These are phyloP conservation scores for Pleurotus cornucopiae DNA, from an alignment of 768 basidiomycete species.

Conservation along the genomic window DNA sequence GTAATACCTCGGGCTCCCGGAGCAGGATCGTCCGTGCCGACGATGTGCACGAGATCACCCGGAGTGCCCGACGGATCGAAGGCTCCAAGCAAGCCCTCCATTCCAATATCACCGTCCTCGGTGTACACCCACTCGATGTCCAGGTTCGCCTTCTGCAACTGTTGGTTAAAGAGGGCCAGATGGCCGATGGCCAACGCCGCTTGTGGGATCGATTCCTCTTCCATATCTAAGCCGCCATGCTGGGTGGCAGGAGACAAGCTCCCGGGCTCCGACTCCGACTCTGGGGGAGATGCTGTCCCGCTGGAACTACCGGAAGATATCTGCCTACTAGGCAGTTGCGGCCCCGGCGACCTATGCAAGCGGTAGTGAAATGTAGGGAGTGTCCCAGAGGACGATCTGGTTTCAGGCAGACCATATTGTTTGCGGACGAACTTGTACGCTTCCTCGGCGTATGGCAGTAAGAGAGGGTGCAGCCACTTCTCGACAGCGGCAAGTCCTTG, in stretches of 20 bases:
- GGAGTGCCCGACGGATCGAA: constrained; percentile 10
- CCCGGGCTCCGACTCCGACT: constrained; percentile 11
- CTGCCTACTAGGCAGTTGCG: not conserved
- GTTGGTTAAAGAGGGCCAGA: constrained; percentile 78
- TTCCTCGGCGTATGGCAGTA: constrained; percentile 56
- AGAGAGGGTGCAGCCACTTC: constrained; percentile 57
- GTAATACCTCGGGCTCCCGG: not conserved
- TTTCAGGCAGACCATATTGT: constrained; percentile 57
- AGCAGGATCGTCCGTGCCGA: not conserved
- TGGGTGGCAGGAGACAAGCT: constrained; percentile 4
- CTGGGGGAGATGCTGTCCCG: constrained; percentile 1
- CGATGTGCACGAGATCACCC: constrained; percentile 11
- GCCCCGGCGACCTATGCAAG: too few relatives aligned
- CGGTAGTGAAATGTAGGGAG: constrained; percentile 14
- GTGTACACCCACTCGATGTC: constrained; percentile 71
- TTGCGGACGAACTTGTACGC: constrained; percentile 62
- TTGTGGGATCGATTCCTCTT: constrained; percentile 4
- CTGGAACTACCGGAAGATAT: constrained; percentile 14
- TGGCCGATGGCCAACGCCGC: constrained; percentile 47
- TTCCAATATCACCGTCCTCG: constrained; percentile 22
- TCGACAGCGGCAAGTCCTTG: constrained; percentile 56
- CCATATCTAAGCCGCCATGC: not conserved
- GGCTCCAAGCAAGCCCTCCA: not conserved
- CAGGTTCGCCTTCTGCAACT: constrained; percentile 53
- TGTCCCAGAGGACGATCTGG: constrained; percentile 22